These are phyloP conservation scores for Boletus vermiculosoides DNA, from an alignment of 768 basidiomycete species.

Conservation along the genomic window DNA sequence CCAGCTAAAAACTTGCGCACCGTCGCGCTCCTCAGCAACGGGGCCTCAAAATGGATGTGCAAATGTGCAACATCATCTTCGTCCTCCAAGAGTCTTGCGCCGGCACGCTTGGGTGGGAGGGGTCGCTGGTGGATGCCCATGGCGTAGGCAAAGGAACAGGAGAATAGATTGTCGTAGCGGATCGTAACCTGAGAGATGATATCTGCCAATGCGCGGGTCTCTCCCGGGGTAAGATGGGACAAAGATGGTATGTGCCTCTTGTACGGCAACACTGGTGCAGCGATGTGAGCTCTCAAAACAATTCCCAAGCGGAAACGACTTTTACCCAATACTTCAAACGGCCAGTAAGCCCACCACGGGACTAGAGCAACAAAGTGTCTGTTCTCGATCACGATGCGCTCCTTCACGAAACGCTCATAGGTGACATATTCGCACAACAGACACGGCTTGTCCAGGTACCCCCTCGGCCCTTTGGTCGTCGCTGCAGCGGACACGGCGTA, in stretches of 20 bases:
- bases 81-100: constrained; percentile 33
- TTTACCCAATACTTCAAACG: constrained; percentile 76
- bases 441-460: constrained; percentile 58
- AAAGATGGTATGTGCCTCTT: constrained; percentile 77
- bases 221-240: constrained; percentile 53
- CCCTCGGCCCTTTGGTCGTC: constrained; percentile 49
- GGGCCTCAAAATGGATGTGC: constrained; percentile 86
- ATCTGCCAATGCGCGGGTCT: constrained; percentile 63
- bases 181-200: constrained; percentile 63
- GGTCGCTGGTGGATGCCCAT: constrained; percentile 94
- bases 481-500: constrained; percentile 42
- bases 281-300: constrained; percentile 2
- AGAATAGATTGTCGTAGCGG: constrained; percentile 77
- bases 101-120: constrained; percentile 39
- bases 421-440: constrained; percentile 80
- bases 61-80: constrained; percentile 67
- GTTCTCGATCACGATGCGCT: constrained; percentile 69
- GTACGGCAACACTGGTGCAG: constrained; percentile 63
- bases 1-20: constrained; percentile 91
- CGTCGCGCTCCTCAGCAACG: constrained; percentile 75
- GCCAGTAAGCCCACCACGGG: constrained; percentile 97
- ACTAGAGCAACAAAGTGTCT: constrained; percentile 81
- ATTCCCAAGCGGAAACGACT: constrained; percentile 4
- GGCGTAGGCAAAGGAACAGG: constrained; percentile 88
- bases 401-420: constrained; percentile 54